Evolutionary conservation across 116 monocot genomes (phyloP), one percentile per base, ranked within the genome.

Genomic region (Cymodocea nodosa): DNA sequence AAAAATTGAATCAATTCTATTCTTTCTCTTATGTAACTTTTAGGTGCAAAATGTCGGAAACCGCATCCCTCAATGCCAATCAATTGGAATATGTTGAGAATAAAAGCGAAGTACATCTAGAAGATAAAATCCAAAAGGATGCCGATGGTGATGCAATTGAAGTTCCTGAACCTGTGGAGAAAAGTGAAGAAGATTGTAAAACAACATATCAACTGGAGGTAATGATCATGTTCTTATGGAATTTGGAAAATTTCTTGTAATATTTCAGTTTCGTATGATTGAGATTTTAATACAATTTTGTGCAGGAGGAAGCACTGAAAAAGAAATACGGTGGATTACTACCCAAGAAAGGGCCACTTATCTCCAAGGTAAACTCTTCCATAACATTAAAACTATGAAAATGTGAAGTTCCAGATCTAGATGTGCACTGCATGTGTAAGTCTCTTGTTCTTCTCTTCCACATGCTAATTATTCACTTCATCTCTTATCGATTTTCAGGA

Each of bases 271-370:
- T 8, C 44, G 8, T 44, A 7, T 44, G 44, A 44, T 44, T 44
- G 2, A 22, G 23, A 65, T 23, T 50, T 11, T 63, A 34, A 15
- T 52, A 11, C 14, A 51, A 18, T 19, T 34, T 35, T 8, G 59
- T 59, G 16, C 78, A 94, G 94, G 94, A 89, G 67, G 82, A 73
- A 70, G 78, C 58, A 51, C 75, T 94, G 17, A 94, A 77, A 77
- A 94, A 87, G 73, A 94, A 89, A 53, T 89, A 89, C 66, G 94
- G 94, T 62, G 94, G 94, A 72, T 76, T 94, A 52, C 15, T 94
- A 62, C 94, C 89, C 44, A 94, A 82, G 74, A 94, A 94, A 67
- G 79, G 86, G 49, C 94, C 87, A 62, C 89, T 94, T 23, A 84
- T 94, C 68, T 94, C 94, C 55, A 89, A 89, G 89, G 94, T 89